Evolutionary conservation across 106 monocot genomes (phyloP).

Genomic region (Acanthochlamys bracteata): DNA sequence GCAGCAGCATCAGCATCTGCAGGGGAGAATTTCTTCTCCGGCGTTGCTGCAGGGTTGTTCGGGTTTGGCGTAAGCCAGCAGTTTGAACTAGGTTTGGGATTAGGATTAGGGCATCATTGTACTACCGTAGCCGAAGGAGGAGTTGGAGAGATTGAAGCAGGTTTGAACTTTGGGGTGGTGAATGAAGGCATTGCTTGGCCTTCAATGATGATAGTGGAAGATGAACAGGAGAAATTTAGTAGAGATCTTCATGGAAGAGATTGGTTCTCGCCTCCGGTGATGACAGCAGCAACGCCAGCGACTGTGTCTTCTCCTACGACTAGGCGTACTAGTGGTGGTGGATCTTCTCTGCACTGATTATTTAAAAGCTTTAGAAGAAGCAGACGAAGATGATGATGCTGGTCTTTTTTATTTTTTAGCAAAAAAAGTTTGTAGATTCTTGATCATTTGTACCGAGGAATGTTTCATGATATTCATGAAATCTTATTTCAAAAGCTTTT

Average conservation of each 20-base stretch:
- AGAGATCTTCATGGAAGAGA: neutral
- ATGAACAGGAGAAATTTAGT: neutral
- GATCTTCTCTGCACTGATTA: too few species aligned
- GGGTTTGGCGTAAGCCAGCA: neutral
- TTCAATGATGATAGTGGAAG: neutral
- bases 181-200: slow-evolving; percentile 4
- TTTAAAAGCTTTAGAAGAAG: too few species aligned
- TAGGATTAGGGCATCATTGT: slow-evolving; percentile 2
- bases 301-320: too few species aligned
- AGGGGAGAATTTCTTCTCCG: neutral
- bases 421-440: too few species aligned
- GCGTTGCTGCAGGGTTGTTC: neutral
- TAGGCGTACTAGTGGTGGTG: too few species aligned
- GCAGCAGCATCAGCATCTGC: neutral
- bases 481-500: too few species aligned
- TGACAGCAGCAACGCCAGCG: too few species aligned
- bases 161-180: slow-evolving; percentile 17
- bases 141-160: slow-evolving; percentile 7
- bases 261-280: too few species aligned
- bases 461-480: too few species aligned
- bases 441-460: too few species aligned
- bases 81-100: slow-evolving; percentile 12
- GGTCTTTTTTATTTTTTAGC: too few species aligned
- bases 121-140: neutral
- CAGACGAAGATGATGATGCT: too few species aligned